These are phyloP conservation scores for Amoebophrya sp. DNA, from an alignment of 169 alveolate genomes.

Conservation along the genomic window DNA sequence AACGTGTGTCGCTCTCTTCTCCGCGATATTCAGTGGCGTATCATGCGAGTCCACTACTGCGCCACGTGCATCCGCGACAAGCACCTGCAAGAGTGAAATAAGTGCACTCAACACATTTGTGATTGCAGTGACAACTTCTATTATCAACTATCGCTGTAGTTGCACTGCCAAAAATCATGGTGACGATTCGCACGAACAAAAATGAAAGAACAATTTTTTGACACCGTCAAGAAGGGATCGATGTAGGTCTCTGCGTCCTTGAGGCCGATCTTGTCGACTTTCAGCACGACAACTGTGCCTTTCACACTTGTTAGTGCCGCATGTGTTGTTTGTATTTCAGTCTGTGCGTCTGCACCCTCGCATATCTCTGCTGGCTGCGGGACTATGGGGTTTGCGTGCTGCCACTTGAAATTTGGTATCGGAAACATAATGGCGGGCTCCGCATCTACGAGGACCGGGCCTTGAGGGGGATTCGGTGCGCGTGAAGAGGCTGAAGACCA, in stretches of 20 bases:
- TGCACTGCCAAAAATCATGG: too few relatives aligned
- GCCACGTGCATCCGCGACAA: not conserved
- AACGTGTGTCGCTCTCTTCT: constrained; percentile 44
- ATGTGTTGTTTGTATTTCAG: not conserved
- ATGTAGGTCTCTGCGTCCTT: constrained; percentile 37
- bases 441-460: too few relatives aligned
- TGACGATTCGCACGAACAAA: too few relatives aligned
- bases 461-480: too few relatives aligned
- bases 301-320: not conserved
- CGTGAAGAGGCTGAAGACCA: too few relatives aligned
- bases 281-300: constrained; percentile 29
- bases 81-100: too few relatives aligned
- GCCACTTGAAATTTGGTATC: not conserved
- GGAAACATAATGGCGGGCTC: too few relatives aligned
- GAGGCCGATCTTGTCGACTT: constrained; percentile 17
- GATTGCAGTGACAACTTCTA: too few relatives aligned
- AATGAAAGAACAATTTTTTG: too few relatives aligned
- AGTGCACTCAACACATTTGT: too few relatives aligned
- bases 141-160: too few relatives aligned
- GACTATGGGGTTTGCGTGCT: not conserved
- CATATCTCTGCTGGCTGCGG: not conserved
- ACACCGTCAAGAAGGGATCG: constrained; percentile 29
- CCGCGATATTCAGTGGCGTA: constrained; percentile 30
- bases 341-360: not conserved
- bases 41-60: not conserved